Conservation (phyloP, 768 basidiomycete genomes). For the Phlebiopsis gigantea region DNA sequence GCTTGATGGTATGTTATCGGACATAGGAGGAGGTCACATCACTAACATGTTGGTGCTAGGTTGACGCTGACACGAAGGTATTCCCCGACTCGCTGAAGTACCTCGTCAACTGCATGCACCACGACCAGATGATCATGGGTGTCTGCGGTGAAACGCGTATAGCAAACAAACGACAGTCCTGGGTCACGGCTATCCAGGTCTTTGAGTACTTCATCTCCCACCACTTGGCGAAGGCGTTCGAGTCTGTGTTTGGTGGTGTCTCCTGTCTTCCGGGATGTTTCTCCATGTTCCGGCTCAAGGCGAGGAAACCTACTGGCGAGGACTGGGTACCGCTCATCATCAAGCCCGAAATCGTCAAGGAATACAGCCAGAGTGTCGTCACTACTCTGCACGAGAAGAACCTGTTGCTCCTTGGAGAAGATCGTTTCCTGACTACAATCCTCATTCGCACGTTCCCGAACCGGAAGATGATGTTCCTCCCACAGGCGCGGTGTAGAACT, state of each 20-base stretch:
- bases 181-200: constrained; percentile 98
- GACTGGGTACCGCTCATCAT: constrained; percentile 98
- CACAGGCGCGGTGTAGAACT: constrained; percentile 92
- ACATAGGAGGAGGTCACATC: background rate
- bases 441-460: constrained; percentile 96
- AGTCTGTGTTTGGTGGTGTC: constrained; percentile 98
- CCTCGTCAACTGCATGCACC: constrained; percentile 97
- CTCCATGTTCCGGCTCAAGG: constrained; percentile 98
- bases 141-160: constrained; percentile 98
- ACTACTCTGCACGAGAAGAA: constrained; percentile 98
- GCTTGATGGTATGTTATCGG: constrained; percentile 75
- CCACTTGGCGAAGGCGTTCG: constrained; percentile 96
- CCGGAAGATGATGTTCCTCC: constrained; percentile 99
- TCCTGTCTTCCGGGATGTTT: constrained; percentile 99
- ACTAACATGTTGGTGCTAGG: constrained; percentile 40
- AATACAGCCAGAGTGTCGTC: constrained; percentile 93
- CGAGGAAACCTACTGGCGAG: constrained; percentile 78
- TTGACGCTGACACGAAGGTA: constrained; percentile 97
- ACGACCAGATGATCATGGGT: constrained; percentile 99
- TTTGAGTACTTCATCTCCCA: constrained; percentile 99
- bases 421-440: constrained; percentile 97
- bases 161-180: constrained; percentile 95
- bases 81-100: constrained; percentile 85
- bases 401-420: constrained; percentile 91
- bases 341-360: constrained; percentile 95